Conservation (phyloP, 306 rosid species). For the Cyclanthera cordifolia region DNA sequence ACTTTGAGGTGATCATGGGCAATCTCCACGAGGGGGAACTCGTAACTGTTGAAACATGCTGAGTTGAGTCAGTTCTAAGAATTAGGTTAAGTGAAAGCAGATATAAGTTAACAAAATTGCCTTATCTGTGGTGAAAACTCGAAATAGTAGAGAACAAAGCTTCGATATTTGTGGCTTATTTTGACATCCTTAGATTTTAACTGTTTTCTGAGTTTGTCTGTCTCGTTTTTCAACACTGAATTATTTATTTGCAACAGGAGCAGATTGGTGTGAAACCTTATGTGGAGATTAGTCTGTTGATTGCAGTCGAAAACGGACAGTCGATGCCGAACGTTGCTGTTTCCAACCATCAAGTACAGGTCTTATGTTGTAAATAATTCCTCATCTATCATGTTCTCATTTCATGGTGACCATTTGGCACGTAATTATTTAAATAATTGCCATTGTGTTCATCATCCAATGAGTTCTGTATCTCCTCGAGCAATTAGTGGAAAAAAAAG, state of each 20-base stretch:
- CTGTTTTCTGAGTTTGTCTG: neutral
- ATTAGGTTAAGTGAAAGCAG: neutral
- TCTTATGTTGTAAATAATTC: conserved; percentile 43
- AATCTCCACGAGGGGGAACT: neutral
- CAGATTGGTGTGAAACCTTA: conserved; percentile 24
- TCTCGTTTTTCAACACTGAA: neutral
- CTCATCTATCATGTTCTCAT: conserved; percentile 9
- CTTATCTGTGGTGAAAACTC: neutral
- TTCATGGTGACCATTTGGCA: conserved; percentile 19
- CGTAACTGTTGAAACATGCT: neutral
- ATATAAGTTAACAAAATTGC: neutral
- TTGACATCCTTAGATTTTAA: neutral
- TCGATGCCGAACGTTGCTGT: conserved; percentile 19
- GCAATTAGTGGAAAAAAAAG: conserved; percentile 10
- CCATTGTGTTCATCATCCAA: conserved; percentile 25
- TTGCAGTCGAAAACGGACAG: neutral
- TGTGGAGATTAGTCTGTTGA: conserved; percentile 2
- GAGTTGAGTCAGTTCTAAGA: neutral
- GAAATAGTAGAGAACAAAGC: neutral
- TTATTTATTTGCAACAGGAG: conserved; percentile 25
- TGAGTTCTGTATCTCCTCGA: conserved; percentile 21
- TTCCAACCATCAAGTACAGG: conserved; percentile 20
- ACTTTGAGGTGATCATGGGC: neutral
- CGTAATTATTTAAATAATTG: conserved; percentile 31
- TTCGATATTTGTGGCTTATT: neutral